phyloP scores from a whole-genome alignment of 805 yeast species.

The Sungouiella blattae region DNA sequence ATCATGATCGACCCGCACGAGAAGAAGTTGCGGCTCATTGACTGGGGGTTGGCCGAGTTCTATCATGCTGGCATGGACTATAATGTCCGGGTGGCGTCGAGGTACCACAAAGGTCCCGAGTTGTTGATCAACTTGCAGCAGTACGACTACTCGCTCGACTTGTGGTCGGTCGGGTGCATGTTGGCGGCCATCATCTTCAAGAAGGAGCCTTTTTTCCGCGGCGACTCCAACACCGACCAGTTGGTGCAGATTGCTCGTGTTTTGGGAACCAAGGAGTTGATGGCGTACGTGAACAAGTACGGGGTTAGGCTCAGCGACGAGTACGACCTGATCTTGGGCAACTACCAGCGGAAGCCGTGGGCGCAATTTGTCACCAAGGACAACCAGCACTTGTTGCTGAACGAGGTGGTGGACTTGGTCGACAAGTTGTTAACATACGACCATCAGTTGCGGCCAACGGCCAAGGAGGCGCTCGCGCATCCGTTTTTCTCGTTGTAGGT shows the following conservation, averaged over 20 bases:
- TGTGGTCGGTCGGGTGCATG: conserved; percentile 95
- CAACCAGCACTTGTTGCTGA: conserved; percentile 62
- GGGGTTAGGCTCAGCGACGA: conserved; percentile 68
- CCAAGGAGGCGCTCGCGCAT: conserved; percentile 83
- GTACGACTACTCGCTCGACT: conserved; percentile 87
- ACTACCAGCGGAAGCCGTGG: conserved; percentile 86
- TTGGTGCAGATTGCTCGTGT: conserved; percentile 85
- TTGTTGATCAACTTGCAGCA: conserved; percentile 78
- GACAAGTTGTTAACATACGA: conserved; percentile 80
- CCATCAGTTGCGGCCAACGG: conserved; percentile 85
- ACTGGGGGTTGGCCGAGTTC: conserved; percentile 96
- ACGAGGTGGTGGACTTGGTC: conserved; percentile 74
- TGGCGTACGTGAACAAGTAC: conserved; percentile 66
- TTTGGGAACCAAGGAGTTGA: conserved; percentile 78
- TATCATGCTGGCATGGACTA: conserved; percentile 87
- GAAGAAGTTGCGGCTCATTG: conserved; percentile 72
- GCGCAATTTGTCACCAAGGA: conserved; percentile 63
- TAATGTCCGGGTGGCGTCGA: conserved; percentile 89
- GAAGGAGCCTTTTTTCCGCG: conserved; percentile 90
- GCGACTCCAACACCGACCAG: conserved; percentile 87
- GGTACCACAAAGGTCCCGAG: conserved; percentile 94
- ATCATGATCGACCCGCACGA: conserved; percentile 87
- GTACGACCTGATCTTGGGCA: conserved; percentile 66
- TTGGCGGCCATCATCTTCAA: conserved; percentile 86
- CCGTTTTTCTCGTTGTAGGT: conserved; percentile 27